phyloP scores from a whole-genome alignment of 2,329 filamentous ascomycete genomes.

The Xylaria sp. region DNA sequence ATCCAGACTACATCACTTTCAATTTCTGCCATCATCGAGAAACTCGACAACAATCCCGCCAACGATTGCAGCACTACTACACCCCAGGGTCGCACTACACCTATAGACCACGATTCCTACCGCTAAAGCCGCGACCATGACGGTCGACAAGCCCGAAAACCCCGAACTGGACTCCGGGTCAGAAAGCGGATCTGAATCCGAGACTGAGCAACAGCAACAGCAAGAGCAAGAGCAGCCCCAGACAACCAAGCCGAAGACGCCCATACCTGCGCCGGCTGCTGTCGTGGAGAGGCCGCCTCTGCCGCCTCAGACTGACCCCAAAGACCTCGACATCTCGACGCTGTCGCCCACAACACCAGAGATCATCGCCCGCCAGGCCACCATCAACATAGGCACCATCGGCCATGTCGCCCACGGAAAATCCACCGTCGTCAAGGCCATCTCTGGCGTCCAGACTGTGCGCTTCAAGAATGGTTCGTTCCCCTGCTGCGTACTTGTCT shows the following conservation, averaged over 20 bases:
- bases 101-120: neutral
- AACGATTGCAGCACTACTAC: constrained; percentile 1
- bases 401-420: constrained; percentile 99
- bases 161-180: constrained; percentile 37
- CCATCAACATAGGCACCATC: constrained; percentile 99
- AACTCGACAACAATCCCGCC: neutral
- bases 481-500: neutral
- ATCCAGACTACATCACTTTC: constrained; percentile 27
- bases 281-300: constrained; percentile 38
- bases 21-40: constrained; percentile 22
- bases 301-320: constrained; percentile 93
- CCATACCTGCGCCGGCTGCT: constrained; percentile 16
- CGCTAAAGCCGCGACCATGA: constrained; percentile 32
- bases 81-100: constrained; percentile 3
- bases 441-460: constrained; percentile 98
- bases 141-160: constrained; percentile 37
- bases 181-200: constrained; percentile 39
- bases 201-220: constrained; percentile 21
- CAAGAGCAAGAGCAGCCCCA: constrained; percentile 11
- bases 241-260: constrained; percentile 18
- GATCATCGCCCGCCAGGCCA: constrained; percentile 97
- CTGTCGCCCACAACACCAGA: constrained; percentile 91
- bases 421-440: constrained; percentile 98
- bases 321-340: constrained; percentile 82
- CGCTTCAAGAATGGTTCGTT: constrained; percentile 86